Base-by-base conservation (phyloP, 164 flowering plant genomes). In the Tetracentron sinense region DNA sequence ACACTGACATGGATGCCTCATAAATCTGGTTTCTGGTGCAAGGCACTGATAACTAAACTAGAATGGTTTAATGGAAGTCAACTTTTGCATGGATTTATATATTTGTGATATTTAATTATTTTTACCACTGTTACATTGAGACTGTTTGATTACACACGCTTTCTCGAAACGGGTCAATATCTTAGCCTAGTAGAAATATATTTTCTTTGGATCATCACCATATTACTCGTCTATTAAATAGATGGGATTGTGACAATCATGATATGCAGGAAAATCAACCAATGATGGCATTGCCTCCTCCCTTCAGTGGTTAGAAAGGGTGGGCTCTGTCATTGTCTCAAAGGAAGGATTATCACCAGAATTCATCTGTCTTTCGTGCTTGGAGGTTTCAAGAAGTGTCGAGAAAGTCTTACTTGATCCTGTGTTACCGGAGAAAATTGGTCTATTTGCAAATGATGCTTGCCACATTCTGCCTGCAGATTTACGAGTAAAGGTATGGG, bases 381-480 rank as follows among this genome's bases (percentile, higher is more conserved):
- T 69, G 56, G 44, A 42, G 16, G 54, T 58, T 21, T 69, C 72
- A 1, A 56, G 72, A 53, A 42, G 42, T 21, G 58, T 29, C 51
- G 67, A 57, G 47, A 29, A 57, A 30, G 20, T 58, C 19, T 58
- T 69, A 59, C 52, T 31, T 38, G 63, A 69, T 22, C 72, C 72
- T 16, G 7, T 1, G 35, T 25, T 69, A 38, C 57, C 60, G 17
- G 72, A 69, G 42, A 69, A 63, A 28, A 46, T 55, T 8, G 20
- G 62, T 51, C 8, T 27, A 7, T 58, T 63, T 28, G 54, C 46
- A 29, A 44, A 29, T 57, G 67, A 69, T 25, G 33, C 48, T 38
- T 69, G 72, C 58, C 63, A 63, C 48, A 19, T 63, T 27, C 52
- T 69, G 15, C 72, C 72, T 53, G 22, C 63, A 38, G 63, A 62